phyloP scores from a whole-genome alignment of 768 basidiomycete genomes.

The Multifurca ochricompacta region DNA sequence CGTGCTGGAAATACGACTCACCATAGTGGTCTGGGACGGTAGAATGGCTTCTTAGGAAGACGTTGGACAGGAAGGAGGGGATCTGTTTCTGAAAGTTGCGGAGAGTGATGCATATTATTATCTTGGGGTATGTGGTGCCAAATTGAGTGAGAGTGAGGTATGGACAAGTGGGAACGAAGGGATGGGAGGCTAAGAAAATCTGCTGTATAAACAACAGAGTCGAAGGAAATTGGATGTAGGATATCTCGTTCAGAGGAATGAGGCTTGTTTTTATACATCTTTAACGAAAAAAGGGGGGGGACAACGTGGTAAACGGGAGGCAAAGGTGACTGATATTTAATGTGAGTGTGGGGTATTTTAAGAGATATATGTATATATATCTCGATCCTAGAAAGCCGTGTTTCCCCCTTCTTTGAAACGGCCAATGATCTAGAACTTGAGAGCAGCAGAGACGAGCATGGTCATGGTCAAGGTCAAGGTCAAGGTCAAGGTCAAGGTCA shows the following conservation, averaged over 20 bases:
- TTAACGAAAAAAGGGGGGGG: not conserved
- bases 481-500: no score
- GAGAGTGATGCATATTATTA: slow-evolving; percentile 2
- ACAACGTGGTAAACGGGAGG: slow-evolving; percentile 15
- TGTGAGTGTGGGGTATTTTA: not conserved
- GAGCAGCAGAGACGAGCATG: no score
- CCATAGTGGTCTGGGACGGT: slow-evolving; percentile 44
- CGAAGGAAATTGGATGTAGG: not conserved
- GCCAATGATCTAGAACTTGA: not conserved
- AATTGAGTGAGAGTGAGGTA: not conserved
- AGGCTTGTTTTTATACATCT: slow-evolving; percentile 4
- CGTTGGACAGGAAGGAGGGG: slow-evolving; percentile 10
- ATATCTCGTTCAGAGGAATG: not conserved
- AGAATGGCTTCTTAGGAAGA: slow-evolving; percentile 38
- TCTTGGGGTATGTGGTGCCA: not conserved
- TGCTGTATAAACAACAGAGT: not conserved
- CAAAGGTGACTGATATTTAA: not conserved
- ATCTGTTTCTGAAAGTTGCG: slow-evolving; percentile 12
- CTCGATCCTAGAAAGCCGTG: no score
- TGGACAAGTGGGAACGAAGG: not conserved
- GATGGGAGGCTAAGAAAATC: not conserved
- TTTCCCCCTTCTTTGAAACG: not conserved
- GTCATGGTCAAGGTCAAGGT: no score
- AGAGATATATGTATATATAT: no score
- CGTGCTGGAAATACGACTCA: slow-evolving; percentile 17